Evolutionary conservation across 129 eudicot genomes (phyloP).

Genomic region (Pulicaria dysenterica): DNA sequence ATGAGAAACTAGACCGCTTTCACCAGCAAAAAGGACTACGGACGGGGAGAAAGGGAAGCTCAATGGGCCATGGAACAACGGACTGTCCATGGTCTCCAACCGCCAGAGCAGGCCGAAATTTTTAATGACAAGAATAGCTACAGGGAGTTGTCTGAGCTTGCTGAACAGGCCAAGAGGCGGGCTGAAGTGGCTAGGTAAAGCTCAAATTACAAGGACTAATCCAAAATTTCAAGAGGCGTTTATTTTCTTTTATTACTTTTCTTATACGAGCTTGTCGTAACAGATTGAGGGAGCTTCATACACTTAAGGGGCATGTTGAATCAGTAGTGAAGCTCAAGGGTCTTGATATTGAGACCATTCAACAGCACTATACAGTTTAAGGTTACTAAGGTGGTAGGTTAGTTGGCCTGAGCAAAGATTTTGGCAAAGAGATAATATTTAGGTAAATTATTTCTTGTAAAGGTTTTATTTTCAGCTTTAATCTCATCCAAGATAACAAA

Average conservation of each 20-base stretch:
- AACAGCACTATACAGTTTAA: constrained; percentile 72
- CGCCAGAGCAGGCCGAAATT: constrained; percentile 42
- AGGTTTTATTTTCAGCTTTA: constrained; percentile 33
- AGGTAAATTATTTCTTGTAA: constrained; percentile 27
- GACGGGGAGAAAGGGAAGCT: constrained; percentile 83
- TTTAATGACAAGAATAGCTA: constrained; percentile 53
- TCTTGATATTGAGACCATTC: constrained; percentile 70
- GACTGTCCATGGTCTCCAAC: constrained; percentile 71
- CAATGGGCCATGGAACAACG: constrained; percentile 85
- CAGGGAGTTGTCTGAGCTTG: constrained; percentile 73
- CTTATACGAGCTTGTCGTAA: constrained; percentile 8
- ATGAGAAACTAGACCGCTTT: constrained; percentile 59
- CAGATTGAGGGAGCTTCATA: constrained; percentile 86
- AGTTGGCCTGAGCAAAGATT: constrained; percentile 28
- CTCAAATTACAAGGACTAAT: neutral
- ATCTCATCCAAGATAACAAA: constrained; percentile 26
- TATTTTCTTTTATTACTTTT: neutral
- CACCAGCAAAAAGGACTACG: constrained; percentile 71
- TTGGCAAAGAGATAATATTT: constrained; percentile 41
- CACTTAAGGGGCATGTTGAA: constrained; percentile 83
- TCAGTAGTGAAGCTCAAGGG: constrained; percentile 89
- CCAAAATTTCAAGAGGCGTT: neutral
- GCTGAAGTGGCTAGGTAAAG: constrained; percentile 82
- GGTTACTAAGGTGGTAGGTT: constrained; percentile 21
- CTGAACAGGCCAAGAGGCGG: constrained; percentile 82